Evolutionary conservation across 805 yeast species (phyloP).

Genomic region (Metschnikowia kofuensis): DNA sequence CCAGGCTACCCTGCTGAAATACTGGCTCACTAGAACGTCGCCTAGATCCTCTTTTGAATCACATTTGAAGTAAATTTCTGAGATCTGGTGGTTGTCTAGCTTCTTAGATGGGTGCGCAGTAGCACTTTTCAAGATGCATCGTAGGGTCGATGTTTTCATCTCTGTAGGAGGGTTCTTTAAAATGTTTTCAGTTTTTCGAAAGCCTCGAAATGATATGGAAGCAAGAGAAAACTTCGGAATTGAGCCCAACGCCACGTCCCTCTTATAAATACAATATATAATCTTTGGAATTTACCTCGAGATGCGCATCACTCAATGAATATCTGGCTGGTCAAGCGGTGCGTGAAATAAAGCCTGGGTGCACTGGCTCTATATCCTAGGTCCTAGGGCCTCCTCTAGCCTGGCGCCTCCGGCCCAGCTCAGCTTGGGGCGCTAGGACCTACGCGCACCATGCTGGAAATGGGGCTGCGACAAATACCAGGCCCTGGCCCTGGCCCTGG

Average conservation of each 20-base stretch:
- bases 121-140: conserved; percentile 4
- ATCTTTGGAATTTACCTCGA: too few species aligned
- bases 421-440: background rate
- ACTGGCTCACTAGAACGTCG: conserved; percentile 16
- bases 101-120: conserved; percentile 9
- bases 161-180: background rate
- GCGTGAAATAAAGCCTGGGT: too few species aligned
- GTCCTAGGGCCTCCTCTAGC: too few species aligned
- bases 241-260: too few species aligned
- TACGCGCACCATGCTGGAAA: conserved; percentile 7
- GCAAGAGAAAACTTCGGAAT: too few species aligned
- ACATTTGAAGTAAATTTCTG: conserved; percentile 11
- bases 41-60: conserved; percentile 4
- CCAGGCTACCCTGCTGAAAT: conserved; percentile 38
- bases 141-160: conserved; percentile 2
- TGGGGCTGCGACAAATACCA: background rate
- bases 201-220: too few species aligned
- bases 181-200: too few species aligned
- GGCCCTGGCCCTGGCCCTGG: conserved; percentile 1
- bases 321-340: too few species aligned
- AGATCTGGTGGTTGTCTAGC: conserved; percentile 7
- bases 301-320: too few species aligned
- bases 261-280: too few species aligned
- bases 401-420: too few species aligned
- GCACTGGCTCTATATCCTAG: background rate